Base-by-base conservation (phyloP, 495 filamentous ascomycete genomes). In the Podospora tetraspora region DNA sequence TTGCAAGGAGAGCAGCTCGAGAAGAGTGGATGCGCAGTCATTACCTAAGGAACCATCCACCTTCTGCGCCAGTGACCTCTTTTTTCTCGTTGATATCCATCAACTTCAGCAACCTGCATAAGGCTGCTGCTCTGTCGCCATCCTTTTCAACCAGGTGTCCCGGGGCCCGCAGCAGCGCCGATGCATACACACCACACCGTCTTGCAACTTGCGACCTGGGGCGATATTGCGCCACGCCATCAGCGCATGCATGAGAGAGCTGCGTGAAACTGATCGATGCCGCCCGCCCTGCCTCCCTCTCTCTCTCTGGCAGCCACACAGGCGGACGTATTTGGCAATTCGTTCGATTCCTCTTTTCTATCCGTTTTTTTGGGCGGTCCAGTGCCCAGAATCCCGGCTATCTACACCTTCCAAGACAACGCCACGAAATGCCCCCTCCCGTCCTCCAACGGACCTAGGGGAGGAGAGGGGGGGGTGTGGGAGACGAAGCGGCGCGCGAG, bases 1-100 rank as follows among this genome's bases (percentile, higher is more conserved):
- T 52, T 8, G 43, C 43, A 52, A 52, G 43, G 43, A 52, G 43
- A 52, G 7, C 16, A 52, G 43, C 43, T 52, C 43, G 43, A 52
- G 6, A 8, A 52, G 43, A 52, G 11, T 34, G 10, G 32, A 52
- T 52, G 43, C 27, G 34, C 25, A 16, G 10, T 29, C 52, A 27
- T 65, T 65, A 65, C 63, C 58, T 65, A 65, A 58, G 63, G 63
- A 56, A 43, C 25, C 25, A 25, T 25, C 25, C 25, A 25, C 25
- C 25, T 25, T 25, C 25, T 25, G 25, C 25, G 25, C 25, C 25
- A 25, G 25, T 25, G 10, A 0, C 21, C 23, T 57, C 12, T 24
- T 27, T 56, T 32, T 11, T 65, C 7, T 30, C 63, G 22, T 27
- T 52, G 23, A 23, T 13, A 34, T 30, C 19, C 23, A 59, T 25